Base-by-base conservation (phyloP, 2,329 filamentous ascomycete genomes). In the Hysterium pulicare region DNA sequence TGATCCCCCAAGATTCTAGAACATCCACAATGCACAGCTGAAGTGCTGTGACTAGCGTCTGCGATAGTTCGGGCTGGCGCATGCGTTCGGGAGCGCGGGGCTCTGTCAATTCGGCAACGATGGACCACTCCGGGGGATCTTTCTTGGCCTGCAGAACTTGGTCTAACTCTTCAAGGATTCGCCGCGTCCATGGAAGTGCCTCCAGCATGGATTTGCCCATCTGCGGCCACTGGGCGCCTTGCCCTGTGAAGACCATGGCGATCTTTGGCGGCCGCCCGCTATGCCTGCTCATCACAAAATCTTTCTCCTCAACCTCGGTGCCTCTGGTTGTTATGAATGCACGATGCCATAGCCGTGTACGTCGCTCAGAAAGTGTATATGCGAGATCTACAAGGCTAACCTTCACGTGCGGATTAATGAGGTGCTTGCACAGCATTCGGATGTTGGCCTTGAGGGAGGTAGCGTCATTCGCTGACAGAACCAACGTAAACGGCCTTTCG, bases 221-320 rank as follows among this genome's bases (percentile, higher is more conserved):
- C 1, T 41, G 41, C 30, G 51, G 44, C 42, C 62, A 68, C 31
- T 69, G 65, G 11, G 66, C 66, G 4, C 66, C 66, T 38, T 69
- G 66, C 0, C 66, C 66, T 3, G 66, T 68, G 41, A 69, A 69
- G n/a, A 68, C 54, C 40, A 67, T 67, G 6, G 45, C 56, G 5
- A 66, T 33, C 10, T 39, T 42, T 4, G 44, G 50, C 6, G 15
- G 4, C n/a, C 28, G 31, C 26, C 34, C 40, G 22, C 28, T 36
- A 23, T 40, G 21, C 9, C 33, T 21, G n/a, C n/a, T n/a, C n/a
- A n/a, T n/a, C n/a, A n/a, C n/a, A n/a, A 41, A n/a, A 5, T 33
- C n/a, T 15, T 38, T 15, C n/a, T 42, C 40, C 5, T 38, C 26
- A 10, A 43, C 13, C 17, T 33, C 34, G 10, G 34, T 16, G 5